Base-by-base conservation (phyloP, 441 rosid species). In the Flueggea neowawraea region DNA sequence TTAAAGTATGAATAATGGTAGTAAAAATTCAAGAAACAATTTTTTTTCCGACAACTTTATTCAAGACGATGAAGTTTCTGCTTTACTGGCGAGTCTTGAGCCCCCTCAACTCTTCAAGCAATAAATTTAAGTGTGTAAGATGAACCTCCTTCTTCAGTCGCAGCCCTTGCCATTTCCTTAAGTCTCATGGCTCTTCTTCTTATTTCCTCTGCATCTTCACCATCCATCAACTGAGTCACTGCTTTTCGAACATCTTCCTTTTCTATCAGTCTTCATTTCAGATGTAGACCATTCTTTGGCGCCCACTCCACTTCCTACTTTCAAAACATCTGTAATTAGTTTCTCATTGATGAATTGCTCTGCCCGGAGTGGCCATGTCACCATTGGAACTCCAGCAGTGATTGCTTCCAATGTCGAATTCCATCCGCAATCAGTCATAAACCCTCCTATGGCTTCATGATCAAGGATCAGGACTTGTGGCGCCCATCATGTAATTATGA, bases 351-450 rank as follows among this genome's bases (percentile, higher is more conserved):
- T 55, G 56, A 75, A 77, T 22, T 80, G 80, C 55, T 80, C 80
- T 0, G 77, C 76, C 3, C 2, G 12, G 5, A 67, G 32, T 2
- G 80, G 77, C 77, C 72, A 69, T 9, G 67, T 72, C 16, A 72
- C 65, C 75, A 76, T 76, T 10, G 69, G 72, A 32, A 58, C 62
- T 10, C 77, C 72, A 4, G 69, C 68, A 14, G 31, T 16, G 7
- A 69, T 33, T 13, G 52, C 64, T 11, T 75, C 76, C n/a, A 67
- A n/a, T 16, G 56, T 43, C 0, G 73, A 75, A 52, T 75, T 75
- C 80, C 74, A 76, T 39, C 82, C 75, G 44, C 78, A 75, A 8
- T 75, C 75, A 15, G 78, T 72, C 69, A 78, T 31, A 14, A 75
- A 75, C 33, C 67, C 74, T 47, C 74, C 78, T 6, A 63, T 11